These are phyloP conservation scores for Helichrysum umbraculigerum DNA, from an alignment of 129 eudicot genomes.

Conservation along the genomic window DNA sequence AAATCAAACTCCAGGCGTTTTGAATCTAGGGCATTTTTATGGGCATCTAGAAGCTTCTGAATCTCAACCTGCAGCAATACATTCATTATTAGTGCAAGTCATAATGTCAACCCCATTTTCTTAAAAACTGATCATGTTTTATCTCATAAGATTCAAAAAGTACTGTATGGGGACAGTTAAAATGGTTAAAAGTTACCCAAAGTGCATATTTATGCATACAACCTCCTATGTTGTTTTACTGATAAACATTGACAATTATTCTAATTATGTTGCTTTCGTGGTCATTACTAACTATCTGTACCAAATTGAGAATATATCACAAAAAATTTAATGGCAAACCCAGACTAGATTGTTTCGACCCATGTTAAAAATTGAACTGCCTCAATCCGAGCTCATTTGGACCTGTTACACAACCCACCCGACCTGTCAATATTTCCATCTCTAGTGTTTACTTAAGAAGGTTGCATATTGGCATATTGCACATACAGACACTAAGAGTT, in stretches of 20 bases:
- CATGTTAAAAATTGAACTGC: too few species aligned
- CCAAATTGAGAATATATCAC: background rate
- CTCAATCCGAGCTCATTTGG: background rate
- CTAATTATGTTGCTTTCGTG: background rate
- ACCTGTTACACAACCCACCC: background rate
- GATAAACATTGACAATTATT: background rate
- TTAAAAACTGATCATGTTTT: background rate
- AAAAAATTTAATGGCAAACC: background rate
- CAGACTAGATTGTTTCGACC: background rate
- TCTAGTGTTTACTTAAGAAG: background rate
- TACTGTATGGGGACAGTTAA: background rate
- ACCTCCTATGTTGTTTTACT: background rate
- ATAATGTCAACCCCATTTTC: too few species aligned
- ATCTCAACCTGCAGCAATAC: constrained; percentile 66
- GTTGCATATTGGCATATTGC: too few species aligned
- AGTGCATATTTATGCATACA: background rate
- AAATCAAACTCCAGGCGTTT: constrained; percentile 56
- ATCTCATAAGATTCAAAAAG: background rate
- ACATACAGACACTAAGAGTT: background rate
- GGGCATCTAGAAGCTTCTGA: constrained; percentile 68
- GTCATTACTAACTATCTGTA: background rate
- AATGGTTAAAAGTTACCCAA: background rate
- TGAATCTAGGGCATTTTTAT: constrained; percentile 43
- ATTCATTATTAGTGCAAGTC: background rate
- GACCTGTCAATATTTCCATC: background rate